phyloP scores from a whole-genome alignment of 345 rosid species.

The Litchi chinensis region DNA sequence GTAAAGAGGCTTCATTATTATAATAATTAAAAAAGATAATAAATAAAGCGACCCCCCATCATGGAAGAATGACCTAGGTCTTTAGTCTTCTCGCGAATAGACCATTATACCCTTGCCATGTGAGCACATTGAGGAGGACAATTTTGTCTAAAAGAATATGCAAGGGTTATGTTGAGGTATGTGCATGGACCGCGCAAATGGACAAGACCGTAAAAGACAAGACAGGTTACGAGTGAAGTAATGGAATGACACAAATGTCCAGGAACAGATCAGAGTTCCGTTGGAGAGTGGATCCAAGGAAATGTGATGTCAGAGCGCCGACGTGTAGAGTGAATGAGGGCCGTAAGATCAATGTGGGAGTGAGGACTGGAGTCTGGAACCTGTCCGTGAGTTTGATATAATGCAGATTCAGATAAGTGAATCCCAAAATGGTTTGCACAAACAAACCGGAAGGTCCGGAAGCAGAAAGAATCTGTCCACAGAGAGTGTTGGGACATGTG shows the following conservation, averaged over 20 bases:
- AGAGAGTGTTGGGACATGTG: neutral
- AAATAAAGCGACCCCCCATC: neutral
- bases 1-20: neutral
- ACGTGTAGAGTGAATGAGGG: neutral
- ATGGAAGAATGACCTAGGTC: neutral
- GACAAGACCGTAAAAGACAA: neutral
- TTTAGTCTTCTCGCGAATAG: neutral
- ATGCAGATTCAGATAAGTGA: neutral
- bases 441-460: neutral
- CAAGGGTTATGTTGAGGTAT: neutral
- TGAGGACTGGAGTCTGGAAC: neutral
- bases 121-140: neutral
- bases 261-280: neutral
- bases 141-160: neutral
- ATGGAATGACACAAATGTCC: neutral
- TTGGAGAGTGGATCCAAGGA: neutral
- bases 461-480: neutral
- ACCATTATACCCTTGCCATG: neutral
- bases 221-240: neutral
- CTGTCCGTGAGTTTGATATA: neutral
- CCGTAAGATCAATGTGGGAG: neutral
- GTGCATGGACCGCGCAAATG: neutral
- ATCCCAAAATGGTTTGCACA: neutral
- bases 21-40: neutral
- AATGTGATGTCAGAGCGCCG: slow-evolving; percentile 6